These are phyloP conservation scores for Cercospora citrullina DNA, from an alignment of 2,329 filamentous ascomycete genomes.

Conservation along the genomic window DNA sequence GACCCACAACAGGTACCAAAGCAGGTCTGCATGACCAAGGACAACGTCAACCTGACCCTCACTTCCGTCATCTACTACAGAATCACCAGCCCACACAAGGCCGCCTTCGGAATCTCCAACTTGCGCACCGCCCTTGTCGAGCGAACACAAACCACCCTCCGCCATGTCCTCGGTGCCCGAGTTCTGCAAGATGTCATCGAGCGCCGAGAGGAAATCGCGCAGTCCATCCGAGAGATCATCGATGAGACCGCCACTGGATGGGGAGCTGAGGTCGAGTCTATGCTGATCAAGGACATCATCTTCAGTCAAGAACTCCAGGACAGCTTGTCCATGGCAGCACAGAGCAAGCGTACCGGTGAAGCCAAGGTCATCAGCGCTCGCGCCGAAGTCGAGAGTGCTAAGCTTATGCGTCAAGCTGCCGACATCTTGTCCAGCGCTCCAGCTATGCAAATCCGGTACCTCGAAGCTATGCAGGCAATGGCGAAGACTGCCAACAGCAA, in stretches of 20 bases:
- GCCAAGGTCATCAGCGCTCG: slow-evolving; percentile 97
- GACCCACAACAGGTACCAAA: slow-evolving; percentile 64
- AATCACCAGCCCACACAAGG: slow-evolving; percentile 92
- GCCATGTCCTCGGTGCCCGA: slow-evolving; percentile 92
- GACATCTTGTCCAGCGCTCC: slow-evolving; percentile 89
- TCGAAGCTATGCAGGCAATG: slow-evolving; percentile 99
- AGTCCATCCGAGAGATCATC: slow-evolving; percentile 94
- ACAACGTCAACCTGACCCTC: slow-evolving; percentile 91
- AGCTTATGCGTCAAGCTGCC: slow-evolving; percentile 85
- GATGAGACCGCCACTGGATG: slow-evolving; percentile 91
- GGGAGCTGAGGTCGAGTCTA: slow-evolving; percentile 95
- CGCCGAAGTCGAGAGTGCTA: slow-evolving; percentile 93
- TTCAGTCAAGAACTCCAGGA: slow-evolving; percentile 96
- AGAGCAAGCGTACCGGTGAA: slow-evolving; percentile 97
- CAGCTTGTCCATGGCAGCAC: slow-evolving; percentile 94
- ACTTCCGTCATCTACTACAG: slow-evolving; percentile 99
- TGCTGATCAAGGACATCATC: slow-evolving; percentile 99
- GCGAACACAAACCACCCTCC: slow-evolving; percentile 94
- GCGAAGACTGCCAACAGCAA: slow-evolving; percentile 88
- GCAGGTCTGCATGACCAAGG: slow-evolving; percentile 99
- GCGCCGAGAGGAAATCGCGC: slow-evolving; percentile 93
- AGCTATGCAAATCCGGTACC: slow-evolving; percentile 97
- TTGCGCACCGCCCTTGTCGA: slow-evolving; percentile 95
- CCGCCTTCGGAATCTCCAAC: slow-evolving; percentile 93
- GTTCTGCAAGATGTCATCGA: slow-evolving; percentile 98